Conservation (phyloP, 768 basidiomycete species). For the Galerina sulciceps region DNA sequence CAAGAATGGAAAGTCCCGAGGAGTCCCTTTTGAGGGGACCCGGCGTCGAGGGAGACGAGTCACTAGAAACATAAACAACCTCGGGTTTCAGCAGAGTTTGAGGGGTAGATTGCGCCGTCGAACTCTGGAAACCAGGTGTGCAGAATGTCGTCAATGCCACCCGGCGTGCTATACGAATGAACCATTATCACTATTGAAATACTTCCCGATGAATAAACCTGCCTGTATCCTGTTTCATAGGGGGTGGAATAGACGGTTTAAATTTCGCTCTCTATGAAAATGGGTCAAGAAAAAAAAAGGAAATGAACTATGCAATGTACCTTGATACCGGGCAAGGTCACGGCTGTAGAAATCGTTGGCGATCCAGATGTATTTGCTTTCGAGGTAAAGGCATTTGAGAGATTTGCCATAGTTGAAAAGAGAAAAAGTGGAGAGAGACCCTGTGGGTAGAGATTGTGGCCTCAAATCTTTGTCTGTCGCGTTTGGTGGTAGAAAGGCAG, state of each 20-base stretch:
- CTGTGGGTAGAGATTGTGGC: background rate
- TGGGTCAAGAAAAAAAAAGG: background rate
- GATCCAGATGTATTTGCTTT: background rate
- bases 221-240: slow-evolving; percentile 1
- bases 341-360: background rate
- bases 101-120: slow-evolving; percentile 7
- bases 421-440: background rate
- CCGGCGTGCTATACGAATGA: slow-evolving; percentile 16
- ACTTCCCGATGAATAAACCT: background rate
- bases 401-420: background rate
- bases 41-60: slow-evolving; percentile 38
- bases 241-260: slow-evolving; percentile 17
- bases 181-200: background rate
- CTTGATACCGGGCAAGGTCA: background rate
- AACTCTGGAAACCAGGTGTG: slow-evolving; percentile 43
- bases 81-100: slow-evolving; percentile 24
- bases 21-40: slow-evolving; percentile 41
- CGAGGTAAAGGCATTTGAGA: background rate
- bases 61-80: slow-evolving; percentile 40
- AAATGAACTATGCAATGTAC: background rate
- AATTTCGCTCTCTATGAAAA: slow-evolving; percentile 20
- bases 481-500: background rate
- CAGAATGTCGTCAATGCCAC: slow-evolving; percentile 43
- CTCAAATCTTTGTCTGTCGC: background rate
- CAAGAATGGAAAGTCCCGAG: slow-evolving; percentile 38